These are phyloP conservation scores for Rauvolfia tetraphylla DNA, from an alignment of 257 asterid species.

Conservation along the genomic window DNA sequence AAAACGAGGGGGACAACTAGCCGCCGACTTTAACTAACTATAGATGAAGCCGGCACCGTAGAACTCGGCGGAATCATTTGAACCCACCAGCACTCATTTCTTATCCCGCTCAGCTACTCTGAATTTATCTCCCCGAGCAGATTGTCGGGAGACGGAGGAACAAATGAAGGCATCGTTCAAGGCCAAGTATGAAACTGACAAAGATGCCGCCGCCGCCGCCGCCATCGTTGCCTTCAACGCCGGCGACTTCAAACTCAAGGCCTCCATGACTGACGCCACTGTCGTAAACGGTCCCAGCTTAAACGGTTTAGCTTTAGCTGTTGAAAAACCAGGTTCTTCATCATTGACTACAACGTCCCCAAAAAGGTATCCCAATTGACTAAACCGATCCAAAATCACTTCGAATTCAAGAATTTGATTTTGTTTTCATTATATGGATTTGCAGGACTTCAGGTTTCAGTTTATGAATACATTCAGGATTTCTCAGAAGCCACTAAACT, in stretches of 20 bases:
- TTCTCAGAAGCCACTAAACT: slow-evolving; percentile 72
- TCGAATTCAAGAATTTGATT: neutral
- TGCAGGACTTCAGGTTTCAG: slow-evolving; percentile 84
- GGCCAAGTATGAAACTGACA: slow-evolving; percentile 70
- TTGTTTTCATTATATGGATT: neutral
- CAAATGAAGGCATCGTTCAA: slow-evolving; percentile 73
- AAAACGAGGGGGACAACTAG: too few species aligned
- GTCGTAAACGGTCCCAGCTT: slow-evolving; percentile 76
- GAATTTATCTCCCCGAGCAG: neutral
- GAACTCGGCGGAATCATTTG: neutral
- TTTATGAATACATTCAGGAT: slow-evolving; percentile 73
- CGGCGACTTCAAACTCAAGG: slow-evolving; percentile 87
- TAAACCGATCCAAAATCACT: neutral
- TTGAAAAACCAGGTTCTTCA: slow-evolving; percentile 90
- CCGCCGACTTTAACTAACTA: neutral
- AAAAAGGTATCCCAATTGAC: slow-evolving; percentile 41
- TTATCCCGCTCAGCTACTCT: slow-evolving; percentile 23
- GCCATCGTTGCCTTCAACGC: slow-evolving; percentile 73
- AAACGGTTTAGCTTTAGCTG: slow-evolving; percentile 68
- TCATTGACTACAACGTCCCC: slow-evolving; percentile 84
- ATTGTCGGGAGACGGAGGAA: neutral
- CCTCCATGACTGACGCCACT: slow-evolving; percentile 88
- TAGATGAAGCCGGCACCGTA: neutral
- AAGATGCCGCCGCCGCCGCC: slow-evolving; percentile 62
- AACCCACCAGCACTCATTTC: slow-evolving; percentile 16